Evolutionary conservation across 2,329 filamentous ascomycete species (phyloP).

Genomic region (Podosphaera fusca): DNA sequence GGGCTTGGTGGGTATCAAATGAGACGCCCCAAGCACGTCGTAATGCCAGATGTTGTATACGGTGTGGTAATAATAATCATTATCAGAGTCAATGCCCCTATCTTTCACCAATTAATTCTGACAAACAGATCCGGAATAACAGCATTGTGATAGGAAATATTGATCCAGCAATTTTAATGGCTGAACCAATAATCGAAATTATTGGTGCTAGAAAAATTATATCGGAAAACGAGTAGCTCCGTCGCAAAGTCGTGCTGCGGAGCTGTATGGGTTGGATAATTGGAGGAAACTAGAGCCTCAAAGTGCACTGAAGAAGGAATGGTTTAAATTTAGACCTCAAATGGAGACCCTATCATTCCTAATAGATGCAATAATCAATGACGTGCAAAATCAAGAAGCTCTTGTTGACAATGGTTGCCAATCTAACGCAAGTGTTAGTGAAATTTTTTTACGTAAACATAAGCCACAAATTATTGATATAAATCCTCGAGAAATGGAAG

Average conservation of each 20-base stretch:
- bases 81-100: neutral
- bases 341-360: neutral
- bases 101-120: neutral
- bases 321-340: neutral
- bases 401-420: neutral
- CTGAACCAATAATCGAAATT: no score
- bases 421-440: neutral
- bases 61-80: neutral
- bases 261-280: no score
- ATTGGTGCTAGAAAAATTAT: no score
- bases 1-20: no score
- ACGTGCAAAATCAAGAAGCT: neutral
- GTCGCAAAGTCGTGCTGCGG: no score
- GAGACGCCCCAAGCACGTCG: neutral
- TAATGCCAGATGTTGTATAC: neutral
- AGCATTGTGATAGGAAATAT: no score
- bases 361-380: neutral
- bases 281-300: neutral
- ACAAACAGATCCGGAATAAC: no score
- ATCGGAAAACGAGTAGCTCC: no score
- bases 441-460: neutral
- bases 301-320: neutral
- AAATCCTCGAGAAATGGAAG: neutral
- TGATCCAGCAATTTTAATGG: neutral
- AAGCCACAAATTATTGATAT: neutral